Percentiles rank a stretch among this genome's conserved stretches.
Evolutionary conservation across 768 basidiomycete genomes (phyloP).

Genomic region (Trametes sanguinea): DNA sequence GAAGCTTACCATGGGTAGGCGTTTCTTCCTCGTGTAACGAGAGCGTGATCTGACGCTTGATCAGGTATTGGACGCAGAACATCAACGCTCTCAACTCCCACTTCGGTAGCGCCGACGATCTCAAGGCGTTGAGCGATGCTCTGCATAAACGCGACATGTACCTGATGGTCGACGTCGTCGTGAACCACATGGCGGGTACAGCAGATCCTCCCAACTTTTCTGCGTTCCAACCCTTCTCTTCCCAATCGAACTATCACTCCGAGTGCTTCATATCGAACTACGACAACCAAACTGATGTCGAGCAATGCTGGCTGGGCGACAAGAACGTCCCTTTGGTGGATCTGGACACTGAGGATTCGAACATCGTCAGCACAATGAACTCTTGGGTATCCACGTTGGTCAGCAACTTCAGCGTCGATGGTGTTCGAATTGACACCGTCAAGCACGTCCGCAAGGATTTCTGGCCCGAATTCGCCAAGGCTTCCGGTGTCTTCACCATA

Average conservation of each 20-base stretch:
- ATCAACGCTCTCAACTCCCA: conserved; percentile 50
- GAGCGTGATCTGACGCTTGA: neutral
- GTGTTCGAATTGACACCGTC: conserved; percentile 59
- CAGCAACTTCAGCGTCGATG: conserved; percentile 50
- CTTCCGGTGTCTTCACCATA: conserved; percentile 54
- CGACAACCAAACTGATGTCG: conserved; percentile 48
- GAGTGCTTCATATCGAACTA: conserved; percentile 46
- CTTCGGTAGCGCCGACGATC: conserved; percentile 54
- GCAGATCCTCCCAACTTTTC: conserved; percentile 25
- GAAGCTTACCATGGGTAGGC: conserved; percentile 58
- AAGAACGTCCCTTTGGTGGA: conserved; percentile 54
- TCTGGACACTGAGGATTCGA: conserved; percentile 53
- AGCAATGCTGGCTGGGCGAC: conserved; percentile 66
- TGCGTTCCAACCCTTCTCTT: conserved; percentile 36
- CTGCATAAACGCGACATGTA: conserved; percentile 56
- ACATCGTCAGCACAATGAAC: conserved; percentile 46
- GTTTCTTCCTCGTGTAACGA: too few relatives aligned
- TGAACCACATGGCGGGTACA: conserved; percentile 58
- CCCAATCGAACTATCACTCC: conserved; percentile 41
- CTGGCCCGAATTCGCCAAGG: conserved; percentile 52
- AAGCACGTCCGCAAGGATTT: conserved; percentile 57
- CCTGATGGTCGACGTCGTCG: conserved; percentile 64
- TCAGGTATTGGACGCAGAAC: conserved; percentile 54
- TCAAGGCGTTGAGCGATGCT: conserved; percentile 47
- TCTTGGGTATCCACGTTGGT: conserved; percentile 52